A percentile compares a stretch with the other conserved stretches of the same genome.
Evolutionary conservation across 1,284 basidiomycete genomes (phyloP).

Genomic region (Marasmius sp.): DNA sequence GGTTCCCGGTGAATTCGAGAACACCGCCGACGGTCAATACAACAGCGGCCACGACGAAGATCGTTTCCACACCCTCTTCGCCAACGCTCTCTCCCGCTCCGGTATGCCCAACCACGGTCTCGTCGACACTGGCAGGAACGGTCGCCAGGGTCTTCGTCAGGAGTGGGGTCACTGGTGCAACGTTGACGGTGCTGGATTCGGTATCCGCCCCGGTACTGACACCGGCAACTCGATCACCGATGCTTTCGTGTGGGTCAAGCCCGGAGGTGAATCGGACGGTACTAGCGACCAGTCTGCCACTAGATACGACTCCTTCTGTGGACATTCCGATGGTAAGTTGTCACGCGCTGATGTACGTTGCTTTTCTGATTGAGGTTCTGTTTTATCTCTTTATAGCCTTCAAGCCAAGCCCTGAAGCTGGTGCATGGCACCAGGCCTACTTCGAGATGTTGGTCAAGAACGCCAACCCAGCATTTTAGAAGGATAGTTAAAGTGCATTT

Average conservation of each 20-base stretch:
- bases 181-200: constrained; percentile 49
- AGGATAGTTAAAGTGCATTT: too few species aligned
- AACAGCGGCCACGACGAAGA: constrained; percentile 10
- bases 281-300: constrained; percentile 45
- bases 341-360: neutral
- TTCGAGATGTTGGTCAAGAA: constrained; percentile 14
- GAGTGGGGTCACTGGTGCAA: constrained; percentile 49
- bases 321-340: constrained; percentile 20
- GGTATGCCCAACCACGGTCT: constrained; percentile 11
- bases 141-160: constrained; percentile 5
- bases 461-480: constrained; percentile 9
- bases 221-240: constrained; percentile 42
- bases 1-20: constrained; percentile 11
- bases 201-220: constrained; percentile 44
- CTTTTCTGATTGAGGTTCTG: neutral
- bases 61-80: constrained; percentile 5
- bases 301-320: constrained; percentile 45
- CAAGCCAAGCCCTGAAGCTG: constrained; percentile 10
- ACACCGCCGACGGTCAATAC: constrained; percentile 7
- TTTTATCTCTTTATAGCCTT: constrained; percentile 1
- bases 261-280: constrained; percentile 51
- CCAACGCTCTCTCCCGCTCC: neutral
- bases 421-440: constrained; percentile 14
- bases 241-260: constrained; percentile 54
- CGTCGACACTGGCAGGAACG: constrained; percentile 9